A percentile compares a stretch with the other conserved stretches of the same genome.
Conservation (phyloP, 1,284 basidiomycete species). For the Moesziomyces parantarcticus region DNA sequence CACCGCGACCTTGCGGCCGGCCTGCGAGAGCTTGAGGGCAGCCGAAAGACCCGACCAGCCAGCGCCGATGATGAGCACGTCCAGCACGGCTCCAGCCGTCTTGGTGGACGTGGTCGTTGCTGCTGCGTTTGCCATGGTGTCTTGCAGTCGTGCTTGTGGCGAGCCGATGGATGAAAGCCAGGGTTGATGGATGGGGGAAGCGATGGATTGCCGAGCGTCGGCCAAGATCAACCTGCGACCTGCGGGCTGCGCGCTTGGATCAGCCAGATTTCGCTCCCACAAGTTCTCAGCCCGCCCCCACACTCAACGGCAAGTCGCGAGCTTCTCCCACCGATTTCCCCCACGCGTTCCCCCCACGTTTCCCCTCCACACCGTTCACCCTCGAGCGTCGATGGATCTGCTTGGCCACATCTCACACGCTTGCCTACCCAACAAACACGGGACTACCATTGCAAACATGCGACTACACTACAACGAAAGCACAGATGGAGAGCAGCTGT, state of each 20-base stretch:
- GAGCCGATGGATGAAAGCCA: background rate
- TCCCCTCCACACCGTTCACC: too few species aligned
- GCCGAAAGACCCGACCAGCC: slow-evolving; percentile 71
- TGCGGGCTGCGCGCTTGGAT: slow-evolving; percentile 11
- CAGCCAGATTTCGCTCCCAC: background rate
- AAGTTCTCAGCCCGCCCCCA: background rate
- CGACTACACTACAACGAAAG: too few species aligned
- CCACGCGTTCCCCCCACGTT: too few species aligned
- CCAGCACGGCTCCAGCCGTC: slow-evolving; percentile 42
- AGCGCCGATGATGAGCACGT: slow-evolving; percentile 71
- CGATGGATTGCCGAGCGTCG: background rate
- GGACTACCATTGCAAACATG: too few species aligned
- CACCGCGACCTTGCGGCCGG: slow-evolving; percentile 69
- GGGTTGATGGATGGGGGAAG: slow-evolving; percentile 6
- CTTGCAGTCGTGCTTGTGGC: background rate
- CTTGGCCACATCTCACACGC: background rate
- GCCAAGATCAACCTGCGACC: too few species aligned
- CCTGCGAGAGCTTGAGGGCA: slow-evolving; percentile 68
- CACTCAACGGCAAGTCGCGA: background rate
- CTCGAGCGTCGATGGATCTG: too few species aligned
- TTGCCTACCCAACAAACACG: background rate
- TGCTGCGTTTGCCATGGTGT: slow-evolving; percentile 23
- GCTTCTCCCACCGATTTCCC: too few species aligned
- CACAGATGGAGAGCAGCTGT: too few species aligned
- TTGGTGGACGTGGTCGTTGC: slow-evolving; percentile 6